Evolutionary conservation across 2,329 filamentous ascomycete genomes (phyloP), one percentile per base, ranked within the genome.

Genomic region (Sporothrix brasiliensis): DNA sequence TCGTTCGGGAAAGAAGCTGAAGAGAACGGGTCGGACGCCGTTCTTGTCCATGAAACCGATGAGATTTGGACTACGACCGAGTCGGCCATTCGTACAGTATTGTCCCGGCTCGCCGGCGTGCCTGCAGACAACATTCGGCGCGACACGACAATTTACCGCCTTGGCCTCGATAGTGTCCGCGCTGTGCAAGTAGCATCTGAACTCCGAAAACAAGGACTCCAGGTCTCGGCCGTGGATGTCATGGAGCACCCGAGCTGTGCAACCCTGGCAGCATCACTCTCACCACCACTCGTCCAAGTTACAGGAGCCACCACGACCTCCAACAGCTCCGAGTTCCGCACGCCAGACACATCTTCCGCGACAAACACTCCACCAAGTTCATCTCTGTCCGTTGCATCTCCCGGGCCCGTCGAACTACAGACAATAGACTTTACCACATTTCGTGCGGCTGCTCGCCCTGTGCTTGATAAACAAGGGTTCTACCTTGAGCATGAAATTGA

Each of bases 91-190:
- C 85, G 89, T 4, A 76, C 82, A 0, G 81, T 88, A 0, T 78
- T 94, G 21, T 83, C 87, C 0, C 80, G 80, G 7, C 83, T 95
- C 30, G 88, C 91, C 0, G 80, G 83, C 1, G 79, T 85, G 4
- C 77, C 85, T 0, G 70, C 77, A 1, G 75, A 82, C 0, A 81
- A 80, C 0, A 89, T 97, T 61, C 75, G 77, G 3, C 84, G 83
- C 14, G 77, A 85, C 11, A 92, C 88, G 0, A 93, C 92, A 0
- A 92, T 98, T 65, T 97, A 94, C 75, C 89, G 91, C 71, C 86
- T 97, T n/a, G 94, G 94, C 0, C 82, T 97, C 3, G 94, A 97
- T 79, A 97, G 94, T 77, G 95, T 98, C 76, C 94, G 91, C 72
- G 92, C 93, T 0, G 85, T 90, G 5, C 93, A 97, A 76, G 83